Evolutionary conservation across 345 rosid species (phyloP), one percentile per base, ranked within the genome.

Genomic region (Murraya koenigii): DNA sequence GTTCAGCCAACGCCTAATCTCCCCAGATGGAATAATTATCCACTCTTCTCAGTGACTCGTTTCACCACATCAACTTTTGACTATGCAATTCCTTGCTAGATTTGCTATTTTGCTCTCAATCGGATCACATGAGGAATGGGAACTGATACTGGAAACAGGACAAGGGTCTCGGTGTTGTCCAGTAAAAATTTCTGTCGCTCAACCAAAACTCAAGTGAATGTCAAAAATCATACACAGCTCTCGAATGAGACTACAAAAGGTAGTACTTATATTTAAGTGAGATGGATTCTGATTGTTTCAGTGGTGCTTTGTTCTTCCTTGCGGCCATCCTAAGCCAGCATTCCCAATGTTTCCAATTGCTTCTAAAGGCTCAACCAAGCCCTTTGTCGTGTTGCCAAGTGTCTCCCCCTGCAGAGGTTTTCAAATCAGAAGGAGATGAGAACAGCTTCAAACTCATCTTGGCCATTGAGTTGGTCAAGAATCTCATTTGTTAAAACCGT

Each of bases 291-390:
- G 4, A n/a, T 7, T 3, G 52, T 62, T 52, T 79, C 76, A 79
- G 28, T 30, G 19, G 35, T 35, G 83, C 69, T 72, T 77, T 36
- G 74, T 80, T 83, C 89, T 85, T 64, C 80, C 83, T 47, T 75
- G 82, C 60, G 93, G 89, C 90, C 89, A 94, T 8, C 97, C 97
- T 47, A 94, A 64, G 28, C 98, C 98, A 59, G 91, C 90, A 71
- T 67, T 91, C 76, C 98, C 98, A 54, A 86, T 79, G 77, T 92
- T 92, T 68, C 98, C 93, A 47, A 81, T 85, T 17, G 92, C 90
- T 79, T 87, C 85, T 73, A 93, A 72, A 4, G 97, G 97, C 80
- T 87, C 88, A 9, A 88, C 82, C 86, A 89, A 83, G 54, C 97
- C 98, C 83, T 87, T 87, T 49, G 82, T 62, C 14, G 81, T 80